phyloP scores from a whole-genome alignment of 2,329 filamentous ascomycete species.

The Beauveria sp. region DNA sequence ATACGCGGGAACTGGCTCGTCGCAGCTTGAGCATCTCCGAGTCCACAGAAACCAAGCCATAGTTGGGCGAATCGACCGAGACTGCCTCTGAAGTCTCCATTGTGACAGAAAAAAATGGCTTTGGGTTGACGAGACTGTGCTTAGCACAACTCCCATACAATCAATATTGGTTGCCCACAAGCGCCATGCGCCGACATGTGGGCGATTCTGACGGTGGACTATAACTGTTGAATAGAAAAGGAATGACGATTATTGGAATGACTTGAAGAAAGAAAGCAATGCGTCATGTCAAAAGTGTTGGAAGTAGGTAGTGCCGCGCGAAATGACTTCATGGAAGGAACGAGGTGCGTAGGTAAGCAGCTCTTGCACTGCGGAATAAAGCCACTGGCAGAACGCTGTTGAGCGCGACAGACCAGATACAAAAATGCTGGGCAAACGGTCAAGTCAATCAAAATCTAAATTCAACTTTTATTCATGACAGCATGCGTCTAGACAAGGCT shows the following conservation, averaged over 20 bases:
- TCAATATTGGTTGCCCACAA: not conserved
- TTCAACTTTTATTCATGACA: constrained; percentile 10
- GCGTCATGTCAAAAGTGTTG: not conserved
- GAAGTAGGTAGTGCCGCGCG: not conserved
- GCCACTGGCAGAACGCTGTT: not conserved
- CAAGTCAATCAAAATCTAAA: not conserved
- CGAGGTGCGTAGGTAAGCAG: not conserved
- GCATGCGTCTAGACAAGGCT: not conserved
- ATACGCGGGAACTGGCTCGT: constrained; percentile 23
- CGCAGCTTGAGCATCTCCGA: constrained; percentile 17
- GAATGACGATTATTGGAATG: constrained; percentile 3
- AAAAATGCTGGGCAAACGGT: not conserved
- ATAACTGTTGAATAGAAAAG: not conserved
- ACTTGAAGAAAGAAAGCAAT: not conserved
- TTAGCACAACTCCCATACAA: not conserved
- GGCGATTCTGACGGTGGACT: not conserved
- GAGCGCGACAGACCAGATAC: not conserved
- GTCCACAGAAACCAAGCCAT: not conserved
- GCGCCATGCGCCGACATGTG: not conserved
- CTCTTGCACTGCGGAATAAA: not conserved
- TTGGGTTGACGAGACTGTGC: not conserved
- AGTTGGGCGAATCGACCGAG: not conserved
- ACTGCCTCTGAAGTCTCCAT: not conserved
- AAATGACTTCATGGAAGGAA: not conserved
- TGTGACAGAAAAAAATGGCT: not conserved